phyloP scores from a whole-genome alignment of 129 eudicot genomes.

The Escallonia herrerae region DNA sequence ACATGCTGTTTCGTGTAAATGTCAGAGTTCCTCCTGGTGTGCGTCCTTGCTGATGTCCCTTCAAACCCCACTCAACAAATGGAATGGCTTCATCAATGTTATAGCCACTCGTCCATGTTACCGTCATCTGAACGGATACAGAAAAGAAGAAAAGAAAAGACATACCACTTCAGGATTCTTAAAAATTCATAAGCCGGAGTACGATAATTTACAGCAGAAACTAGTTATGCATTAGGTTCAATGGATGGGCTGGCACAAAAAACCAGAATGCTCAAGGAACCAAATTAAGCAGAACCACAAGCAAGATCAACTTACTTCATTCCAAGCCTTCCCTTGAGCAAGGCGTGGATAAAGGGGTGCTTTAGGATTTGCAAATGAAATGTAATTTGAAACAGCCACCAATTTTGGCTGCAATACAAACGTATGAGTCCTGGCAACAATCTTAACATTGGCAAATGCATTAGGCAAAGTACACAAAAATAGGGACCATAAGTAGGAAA shows the following conservation, averaged over 20 bases:
- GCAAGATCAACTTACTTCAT: conserved; percentile 50
- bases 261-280: no score
- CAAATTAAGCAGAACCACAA: no score
- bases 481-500: not conserved
- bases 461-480: not conserved
- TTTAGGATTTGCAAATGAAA: conserved; percentile 75
- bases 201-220: no score
- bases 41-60: conserved; percentile 26
- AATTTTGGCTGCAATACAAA: conserved; percentile 64
- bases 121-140: conserved; percentile 62
- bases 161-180: no score
- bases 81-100: conserved; percentile 85
- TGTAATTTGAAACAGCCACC: conserved; percentile 69
- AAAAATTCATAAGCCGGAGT: no score
- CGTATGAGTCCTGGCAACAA: conserved; percentile 12
- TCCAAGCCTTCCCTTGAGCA: conserved; percentile 89
- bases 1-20: conserved; percentile 63
- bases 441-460: not conserved
- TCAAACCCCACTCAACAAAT: conserved; percentile 80
- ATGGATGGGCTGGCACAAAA: no score
- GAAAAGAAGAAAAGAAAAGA: not conserved
- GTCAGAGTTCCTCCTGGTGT: conserved; percentile 93
- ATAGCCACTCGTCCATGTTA: conserved; percentile 98
- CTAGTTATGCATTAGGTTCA: no score
- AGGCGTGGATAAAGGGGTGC: conserved; percentile 96